phyloP scores from a whole-genome alignment of 176 grass and related monocot genomes.

The Triticum urartu region DNA sequence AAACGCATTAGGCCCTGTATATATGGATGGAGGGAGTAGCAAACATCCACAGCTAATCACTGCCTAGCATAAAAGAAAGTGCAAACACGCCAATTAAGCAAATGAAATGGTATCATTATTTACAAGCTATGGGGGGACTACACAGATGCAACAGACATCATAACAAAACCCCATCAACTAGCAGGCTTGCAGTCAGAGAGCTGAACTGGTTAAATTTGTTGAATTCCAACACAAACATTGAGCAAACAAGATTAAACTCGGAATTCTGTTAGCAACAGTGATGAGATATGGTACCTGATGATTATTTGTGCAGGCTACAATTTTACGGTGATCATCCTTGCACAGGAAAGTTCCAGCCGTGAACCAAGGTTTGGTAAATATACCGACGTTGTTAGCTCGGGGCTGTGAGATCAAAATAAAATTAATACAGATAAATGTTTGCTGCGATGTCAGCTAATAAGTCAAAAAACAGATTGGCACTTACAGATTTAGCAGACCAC shows the following conservation, averaged over 20 bases:
- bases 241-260: background rate
- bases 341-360: constrained; percentile 88
- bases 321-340: constrained; percentile 96
- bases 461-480: constrained; percentile 22
- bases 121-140: background rate
- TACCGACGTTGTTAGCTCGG: constrained; percentile 70
- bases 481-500: constrained; percentile 95
- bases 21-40: no score
- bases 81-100: background rate
- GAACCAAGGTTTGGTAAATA: constrained; percentile 74
- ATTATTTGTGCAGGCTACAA: constrained; percentile 75
- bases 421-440: constrained; percentile 6
- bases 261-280: background rate
- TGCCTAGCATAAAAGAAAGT: constrained; percentile 6
- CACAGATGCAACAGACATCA: background rate
- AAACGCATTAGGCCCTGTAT: no score
- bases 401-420: constrained; percentile 55
- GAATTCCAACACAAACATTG: background rate
- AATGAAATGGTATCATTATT: background rate
- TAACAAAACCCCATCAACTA: background rate
- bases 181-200: background rate
- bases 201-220: background rate
- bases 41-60: constrained; percentile 8
- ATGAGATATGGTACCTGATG: constrained; percentile 64
- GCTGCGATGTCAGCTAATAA: background rate